A percentile compares a stretch with the other conserved stretches of the same genome.
Evolutionary conservation across 2,329 filamentous ascomycete genomes (phyloP).

Genomic region (Nakataea oryzae): DNA sequence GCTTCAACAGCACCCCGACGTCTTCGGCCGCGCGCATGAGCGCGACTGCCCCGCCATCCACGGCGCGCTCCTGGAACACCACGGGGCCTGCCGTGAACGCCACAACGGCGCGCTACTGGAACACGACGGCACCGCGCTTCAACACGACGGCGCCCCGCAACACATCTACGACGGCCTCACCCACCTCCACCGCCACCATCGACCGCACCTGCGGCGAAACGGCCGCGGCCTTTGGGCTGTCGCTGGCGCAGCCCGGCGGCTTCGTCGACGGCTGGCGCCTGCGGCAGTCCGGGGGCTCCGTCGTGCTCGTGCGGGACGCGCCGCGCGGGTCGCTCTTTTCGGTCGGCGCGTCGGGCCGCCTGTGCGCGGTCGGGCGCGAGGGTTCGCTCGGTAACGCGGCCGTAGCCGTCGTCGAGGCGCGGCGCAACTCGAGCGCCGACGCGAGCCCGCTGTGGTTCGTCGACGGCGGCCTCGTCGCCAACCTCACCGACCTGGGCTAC

Average conservation of each 20-base stretch:
- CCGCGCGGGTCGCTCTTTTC: conserved; percentile 14
- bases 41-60: not conserved
- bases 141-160: conserved; percentile 4
- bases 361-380: conserved; percentile 14
- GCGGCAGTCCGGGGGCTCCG: conserved; percentile 14
- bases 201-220: conserved; percentile 15
- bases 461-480: conserved; percentile 10
- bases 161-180: conserved; percentile 6
- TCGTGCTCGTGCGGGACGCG: conserved; percentile 15
- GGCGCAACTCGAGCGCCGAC: conserved; percentile 1
- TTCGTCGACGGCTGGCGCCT: conserved; percentile 19
- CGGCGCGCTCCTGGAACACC: conserved; percentile 1
- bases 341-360: conserved; percentile 14
- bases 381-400: conserved; percentile 11
- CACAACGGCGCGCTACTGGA: conserved; percentile 1
- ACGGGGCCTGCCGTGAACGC: not conserved
- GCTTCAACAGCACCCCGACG: not conserved
- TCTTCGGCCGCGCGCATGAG: not conserved
- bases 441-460: conserved; percentile 17
- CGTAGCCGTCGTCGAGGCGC: conserved; percentile 16
- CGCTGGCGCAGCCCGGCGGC: conserved; percentile 16
- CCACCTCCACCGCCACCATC: conserved; percentile 9
- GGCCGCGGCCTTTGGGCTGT: conserved; percentile 14
- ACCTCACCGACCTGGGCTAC: conserved; percentile 13
- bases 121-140: conserved; percentile 1